A percentile compares a stretch with the other conserved stretches of the same genome.
phyloP scores from a whole-genome alignment of 805 yeast genomes.

The Ogataea angusta region DNA sequence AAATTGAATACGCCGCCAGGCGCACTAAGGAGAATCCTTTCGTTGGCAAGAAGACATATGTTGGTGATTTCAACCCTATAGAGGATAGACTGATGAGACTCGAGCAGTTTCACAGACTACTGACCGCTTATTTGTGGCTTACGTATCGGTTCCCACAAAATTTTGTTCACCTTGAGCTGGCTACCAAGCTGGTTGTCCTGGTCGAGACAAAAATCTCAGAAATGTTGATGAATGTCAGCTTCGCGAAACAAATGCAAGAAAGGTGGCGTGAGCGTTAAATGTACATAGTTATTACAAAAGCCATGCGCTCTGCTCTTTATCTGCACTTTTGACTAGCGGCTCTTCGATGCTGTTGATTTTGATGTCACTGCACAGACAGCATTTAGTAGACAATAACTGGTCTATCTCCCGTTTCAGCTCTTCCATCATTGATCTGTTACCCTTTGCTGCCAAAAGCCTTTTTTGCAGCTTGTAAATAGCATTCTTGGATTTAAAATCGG shows the following conservation, averaged over 20 bases:
- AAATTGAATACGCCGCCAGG: conserved; percentile 13
- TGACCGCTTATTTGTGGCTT: conserved; percentile 78
- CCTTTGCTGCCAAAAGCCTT: conserved; percentile 37
- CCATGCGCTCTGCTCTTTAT: conserved; percentile 47
- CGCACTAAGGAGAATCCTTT: conserved; percentile 15
- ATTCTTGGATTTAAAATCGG: conserved; percentile 65
- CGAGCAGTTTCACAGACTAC: conserved; percentile 66
- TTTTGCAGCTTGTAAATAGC: conserved; percentile 53
- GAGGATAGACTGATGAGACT: conserved; percentile 36
- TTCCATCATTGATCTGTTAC: conserved; percentile 28
- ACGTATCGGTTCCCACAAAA: conserved; percentile 80
- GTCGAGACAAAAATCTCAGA: conserved; percentile 62
- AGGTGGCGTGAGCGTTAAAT: neutral
- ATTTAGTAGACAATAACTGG: conserved; percentile 54
- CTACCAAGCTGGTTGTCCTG: conserved; percentile 61
- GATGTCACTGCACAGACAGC: conserved; percentile 74
- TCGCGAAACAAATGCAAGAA: conserved; percentile 1
- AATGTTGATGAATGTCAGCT: conserved; percentile 38
- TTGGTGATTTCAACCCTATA: conserved; percentile 24
- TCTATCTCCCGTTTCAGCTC: conserved; percentile 50
- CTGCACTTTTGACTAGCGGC: conserved; percentile 45
- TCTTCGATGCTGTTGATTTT: conserved; percentile 69
- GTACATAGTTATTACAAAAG: conserved; percentile 29
- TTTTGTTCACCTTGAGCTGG: conserved; percentile 74
- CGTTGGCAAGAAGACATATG: conserved; percentile 16